Conservation (phyloP, 805 yeast species). For the Metschnikowia lunata region DNA sequence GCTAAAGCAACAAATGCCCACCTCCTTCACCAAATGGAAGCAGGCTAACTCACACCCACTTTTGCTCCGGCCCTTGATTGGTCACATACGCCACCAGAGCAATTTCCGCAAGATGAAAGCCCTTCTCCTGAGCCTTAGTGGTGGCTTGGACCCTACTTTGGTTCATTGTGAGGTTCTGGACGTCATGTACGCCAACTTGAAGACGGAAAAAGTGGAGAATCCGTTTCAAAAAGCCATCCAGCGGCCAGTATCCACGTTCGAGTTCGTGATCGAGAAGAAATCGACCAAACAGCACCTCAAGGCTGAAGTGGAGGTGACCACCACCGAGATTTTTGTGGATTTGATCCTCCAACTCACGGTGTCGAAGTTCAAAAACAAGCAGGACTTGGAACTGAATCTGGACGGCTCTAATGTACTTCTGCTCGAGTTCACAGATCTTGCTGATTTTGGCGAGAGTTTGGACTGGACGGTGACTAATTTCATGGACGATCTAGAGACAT, state of each 20-base stretch:
- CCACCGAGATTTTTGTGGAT: slow-evolving; percentile 41
- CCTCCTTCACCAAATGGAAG: slow-evolving; percentile 43
- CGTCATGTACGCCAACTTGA: slow-evolving; percentile 25
- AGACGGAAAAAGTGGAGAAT: slow-evolving; percentile 16
- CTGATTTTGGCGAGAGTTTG: slow-evolving; percentile 52
- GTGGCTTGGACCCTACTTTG: slow-evolving; percentile 6
- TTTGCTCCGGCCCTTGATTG: slow-evolving; percentile 53
- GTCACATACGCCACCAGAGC: slow-evolving; percentile 53
- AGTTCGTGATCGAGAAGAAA: slow-evolving; percentile 20
- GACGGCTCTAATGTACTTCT: slow-evolving; percentile 40
- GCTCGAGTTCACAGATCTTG: slow-evolving; percentile 45
- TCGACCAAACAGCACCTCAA: slow-evolving; percentile 20
- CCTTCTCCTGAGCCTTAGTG: slow-evolving; percentile 24
- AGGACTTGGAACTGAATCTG: slow-evolving; percentile 25
- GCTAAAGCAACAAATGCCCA: slow-evolving; percentile 43
- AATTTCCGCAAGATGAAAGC: slow-evolving; percentile 27
- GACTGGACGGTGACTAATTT: slow-evolving; percentile 48
- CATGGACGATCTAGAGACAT: slow-evolving; percentile 11
- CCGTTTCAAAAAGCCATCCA: slow-evolving; percentile 40
- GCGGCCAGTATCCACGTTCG: slow-evolving; percentile 32
- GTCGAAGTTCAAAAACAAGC: slow-evolving; percentile 24
- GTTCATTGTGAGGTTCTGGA: slow-evolving; percentile 6
- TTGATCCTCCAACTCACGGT: slow-evolving; percentile 33
- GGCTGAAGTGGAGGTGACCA: slow-evolving; percentile 28
- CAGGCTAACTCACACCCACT: slow-evolving; percentile 41